Percentiles rank a stretch among this genome's conserved stretches.
Evolutionary conservation across 805 yeast species (phyloP).

Genomic region (Diddensiella santjacobensis): DNA sequence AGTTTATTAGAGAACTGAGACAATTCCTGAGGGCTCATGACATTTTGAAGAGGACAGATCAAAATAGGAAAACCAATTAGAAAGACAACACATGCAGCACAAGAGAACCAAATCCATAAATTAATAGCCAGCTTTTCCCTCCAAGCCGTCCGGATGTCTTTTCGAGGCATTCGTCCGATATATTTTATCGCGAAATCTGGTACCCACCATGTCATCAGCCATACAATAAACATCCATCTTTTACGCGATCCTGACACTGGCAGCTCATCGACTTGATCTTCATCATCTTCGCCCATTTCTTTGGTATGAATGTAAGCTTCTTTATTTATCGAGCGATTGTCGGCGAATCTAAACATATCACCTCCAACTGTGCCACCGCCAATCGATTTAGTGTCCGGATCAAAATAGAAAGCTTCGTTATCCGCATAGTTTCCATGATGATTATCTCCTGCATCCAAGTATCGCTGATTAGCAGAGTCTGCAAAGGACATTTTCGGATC

Average conservation of each 20-base stretch:
- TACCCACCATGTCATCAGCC: conserved; percentile 39
- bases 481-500: conserved; percentile 37
- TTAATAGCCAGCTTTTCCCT: conserved; percentile 42
- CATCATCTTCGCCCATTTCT: conserved; percentile 31
- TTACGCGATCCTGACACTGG: conserved; percentile 33
- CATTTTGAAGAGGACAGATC: conserved; percentile 40
- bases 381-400: conserved; percentile 32
- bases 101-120: conserved; percentile 39
- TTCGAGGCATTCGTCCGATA: conserved; percentile 33
- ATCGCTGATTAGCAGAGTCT: conserved; percentile 31
- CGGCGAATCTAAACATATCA: conserved; percentile 35
- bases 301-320: conserved; percentile 30
- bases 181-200: conserved; percentile 34
- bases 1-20: conserved; percentile 28
- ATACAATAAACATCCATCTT: conserved; percentile 38
- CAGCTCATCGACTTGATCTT: conserved; percentile 29
- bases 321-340: conserved; percentile 21
- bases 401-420: conserved; percentile 32
- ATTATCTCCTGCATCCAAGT: conserved; percentile 25
- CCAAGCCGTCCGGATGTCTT: conserved; percentile 41
- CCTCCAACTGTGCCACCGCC: conserved; percentile 33
- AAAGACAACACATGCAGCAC: conserved; percentile 32
- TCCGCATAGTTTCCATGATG: conserved; percentile 22
- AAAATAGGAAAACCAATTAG: conserved; percentile 39
- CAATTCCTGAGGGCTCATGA: conserved; percentile 34